phyloP scores from a whole-genome alignment of 1,284 basidiomycete genomes.

The Cryptococcus maquisensis region DNA sequence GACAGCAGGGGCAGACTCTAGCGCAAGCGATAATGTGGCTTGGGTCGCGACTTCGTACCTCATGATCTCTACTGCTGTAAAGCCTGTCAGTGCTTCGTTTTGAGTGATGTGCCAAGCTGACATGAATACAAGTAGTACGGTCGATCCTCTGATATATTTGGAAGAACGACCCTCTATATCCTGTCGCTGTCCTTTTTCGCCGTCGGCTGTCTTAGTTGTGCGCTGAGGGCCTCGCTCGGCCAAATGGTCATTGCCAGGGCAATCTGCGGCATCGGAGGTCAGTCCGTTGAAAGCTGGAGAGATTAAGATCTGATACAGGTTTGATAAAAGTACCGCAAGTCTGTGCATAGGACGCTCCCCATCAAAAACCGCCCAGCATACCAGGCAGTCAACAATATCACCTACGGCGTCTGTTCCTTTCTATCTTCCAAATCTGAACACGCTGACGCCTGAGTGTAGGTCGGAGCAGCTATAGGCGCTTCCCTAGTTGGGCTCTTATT shows the following conservation, averaged over 20 bases:
- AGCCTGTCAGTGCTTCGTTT: constrained; percentile 15
- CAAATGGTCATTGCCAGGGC: constrained; percentile 22
- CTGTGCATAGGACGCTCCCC: constrained; percentile 21
- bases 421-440: not conserved
- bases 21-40: constrained; percentile 19
- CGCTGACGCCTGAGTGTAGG: constrained; percentile 5
- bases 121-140: constrained; percentile 15
- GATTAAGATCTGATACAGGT: not conserved
- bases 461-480: constrained; percentile 21
- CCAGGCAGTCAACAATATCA: constrained; percentile 25
- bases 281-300: not conserved
- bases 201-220: constrained; percentile 19
- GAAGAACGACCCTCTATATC: constrained; percentile 17
- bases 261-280: constrained; percentile 22
- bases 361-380: constrained; percentile 15
- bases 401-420: constrained; percentile 17
- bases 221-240: constrained; percentile 11
- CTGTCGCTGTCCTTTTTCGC: constrained; percentile 19
- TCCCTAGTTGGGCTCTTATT: constrained; percentile 19
- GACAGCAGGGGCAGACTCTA: constrained; percentile 16
- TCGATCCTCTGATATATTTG: constrained; percentile 21
- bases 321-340: constrained; percentile 24
- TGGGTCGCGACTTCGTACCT: constrained; percentile 26
- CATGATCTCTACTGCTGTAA: constrained; percentile 20
- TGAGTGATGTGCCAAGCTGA: not conserved